These are phyloP conservation scores for Lipomyces chichibuensis DNA, from an alignment of 805 yeast species.

Conservation along the genomic window DNA sequence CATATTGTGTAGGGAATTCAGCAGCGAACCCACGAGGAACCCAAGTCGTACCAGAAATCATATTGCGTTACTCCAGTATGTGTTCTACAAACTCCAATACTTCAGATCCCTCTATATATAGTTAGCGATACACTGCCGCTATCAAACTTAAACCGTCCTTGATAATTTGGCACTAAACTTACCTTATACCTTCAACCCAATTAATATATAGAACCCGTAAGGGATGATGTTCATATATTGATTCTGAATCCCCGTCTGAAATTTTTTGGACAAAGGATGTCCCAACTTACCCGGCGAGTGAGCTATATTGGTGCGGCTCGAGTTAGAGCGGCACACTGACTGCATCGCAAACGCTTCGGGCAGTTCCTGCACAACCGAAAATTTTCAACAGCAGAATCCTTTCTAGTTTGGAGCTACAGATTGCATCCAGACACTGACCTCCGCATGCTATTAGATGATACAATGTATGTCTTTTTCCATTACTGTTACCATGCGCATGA, in stretches of 20 bases:
- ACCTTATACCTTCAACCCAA: neutral
- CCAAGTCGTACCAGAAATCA: slow-evolving; percentile 94
- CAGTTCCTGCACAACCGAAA: neutral
- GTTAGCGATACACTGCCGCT: neutral
- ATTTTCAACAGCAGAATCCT: neutral
- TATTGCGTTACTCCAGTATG: slow-evolving; percentile 38
- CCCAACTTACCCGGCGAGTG: slow-evolving; percentile 34
- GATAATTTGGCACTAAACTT: neutral
- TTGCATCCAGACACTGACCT: neutral
- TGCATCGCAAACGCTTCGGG: no score
- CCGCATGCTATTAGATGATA: neutral
- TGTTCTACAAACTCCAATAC: neutral
- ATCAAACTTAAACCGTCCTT: neutral
- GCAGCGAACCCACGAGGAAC: slow-evolving; percentile 95
- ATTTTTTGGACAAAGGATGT: neutral
- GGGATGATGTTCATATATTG: neutral
- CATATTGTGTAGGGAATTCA: slow-evolving; percentile 88
- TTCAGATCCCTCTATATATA: neutral
- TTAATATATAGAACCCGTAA: neutral
- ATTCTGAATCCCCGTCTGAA: neutral
- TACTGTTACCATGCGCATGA: neutral
- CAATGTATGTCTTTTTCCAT: neutral
- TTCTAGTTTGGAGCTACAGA: neutral
- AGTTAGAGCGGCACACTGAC: neutral
- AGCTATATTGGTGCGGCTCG: neutral